Conservation (phyloP, 2,329 filamentous ascomycete genomes). For the Calonectria henricotiae region DNA sequence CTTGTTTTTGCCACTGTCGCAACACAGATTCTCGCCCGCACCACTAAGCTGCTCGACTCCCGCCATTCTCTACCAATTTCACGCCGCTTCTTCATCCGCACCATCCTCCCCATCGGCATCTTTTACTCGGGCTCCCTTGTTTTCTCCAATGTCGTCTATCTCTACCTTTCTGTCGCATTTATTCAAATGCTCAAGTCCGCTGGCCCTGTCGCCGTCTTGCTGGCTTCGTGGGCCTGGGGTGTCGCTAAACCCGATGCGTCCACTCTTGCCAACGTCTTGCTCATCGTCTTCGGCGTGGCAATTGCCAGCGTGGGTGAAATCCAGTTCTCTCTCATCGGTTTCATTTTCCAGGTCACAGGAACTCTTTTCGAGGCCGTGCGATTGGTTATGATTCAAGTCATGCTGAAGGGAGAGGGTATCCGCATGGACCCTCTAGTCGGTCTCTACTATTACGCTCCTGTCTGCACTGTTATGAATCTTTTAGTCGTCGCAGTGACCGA, state of each 20-base stretch:
- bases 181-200: slow-evolving; percentile 82
- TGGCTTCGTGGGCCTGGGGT: slow-evolving; percentile 75
- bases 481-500: slow-evolving; percentile 80
- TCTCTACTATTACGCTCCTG: slow-evolving; percentile 91
- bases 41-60: slow-evolving; percentile 75
- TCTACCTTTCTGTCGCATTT: slow-evolving; percentile 78
- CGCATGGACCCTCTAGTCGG: slow-evolving; percentile 93
- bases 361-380: slow-evolving; percentile 87
- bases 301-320: slow-evolving; percentile 76
- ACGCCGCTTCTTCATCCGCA: slow-evolving; percentile 73
- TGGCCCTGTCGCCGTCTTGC: slow-evolving; percentile 77
- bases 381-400: slow-evolving; percentile 87
- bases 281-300: slow-evolving; percentile 70
- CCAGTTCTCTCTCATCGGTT: slow-evolving; percentile 77
- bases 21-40: slow-evolving; percentile 77
- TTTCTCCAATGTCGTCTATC: slow-evolving; percentile 78
- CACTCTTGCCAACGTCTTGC: slow-evolving; percentile 65
- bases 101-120: slow-evolving; percentile 77
- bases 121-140: slow-evolving; percentile 78
- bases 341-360: slow-evolving; percentile 81
- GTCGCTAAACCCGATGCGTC: slow-evolving; percentile 65
- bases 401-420: slow-evolving; percentile 82
- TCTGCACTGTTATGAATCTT: slow-evolving; percentile 87
- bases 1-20: slow-evolving; percentile 77
- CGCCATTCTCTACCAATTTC: slow-evolving; percentile 76